Base-by-base conservation (phyloP, 2,329 filamentous ascomycete genomes). In the Xylaria sp. region DNA sequence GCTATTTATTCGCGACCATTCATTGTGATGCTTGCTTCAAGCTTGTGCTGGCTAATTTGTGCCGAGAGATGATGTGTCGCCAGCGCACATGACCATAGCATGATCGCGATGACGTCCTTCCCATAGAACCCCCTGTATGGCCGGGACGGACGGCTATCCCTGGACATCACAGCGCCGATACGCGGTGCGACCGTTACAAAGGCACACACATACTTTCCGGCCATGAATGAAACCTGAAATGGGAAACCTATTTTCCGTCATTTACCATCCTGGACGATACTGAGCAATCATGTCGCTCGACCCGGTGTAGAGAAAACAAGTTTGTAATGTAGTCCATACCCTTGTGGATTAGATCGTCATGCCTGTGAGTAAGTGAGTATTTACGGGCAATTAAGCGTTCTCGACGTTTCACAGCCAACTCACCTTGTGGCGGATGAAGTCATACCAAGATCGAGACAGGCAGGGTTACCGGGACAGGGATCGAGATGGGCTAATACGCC, bases 71-170 rank as follows among this genome's bases (percentile, higher is more conserved):
- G 57, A 59, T 59, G 61, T 51, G 40, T n/a, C 56, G 61, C 50
- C 64, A 66, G 33, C 45, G 14, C 57, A 64, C 49, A 31, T 38
- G 49, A 25, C 51, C 50, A 31, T 58, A 28, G 56, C 56, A 45
- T 60, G 57, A 61, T 54, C 57, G 55, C 25, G 42, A 61, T 64
- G 57, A 61, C 61, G 61, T 64, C 46, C n/a, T n/a, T n/a, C n/a
- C n/a, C 33, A 49, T n/a, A 45, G n/a, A 49, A 25, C 50, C 19
- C 42, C 31, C n/a, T 35, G 35, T 21, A 28, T 51, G 40, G n/a
- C 47, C 40, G 43, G 60, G 43, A 56, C 25, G 19, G 38, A 37
- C 53, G 49, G 35, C 45, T 31, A 35, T 15, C 28, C 5, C 8
- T 37, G 49, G 37, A 53, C 49, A 38, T 52, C 40, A 50, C 23